Evolutionary conservation across 2,329 filamentous ascomycete genomes (phyloP).

Genomic region (Fusarium hainanense): DNA sequence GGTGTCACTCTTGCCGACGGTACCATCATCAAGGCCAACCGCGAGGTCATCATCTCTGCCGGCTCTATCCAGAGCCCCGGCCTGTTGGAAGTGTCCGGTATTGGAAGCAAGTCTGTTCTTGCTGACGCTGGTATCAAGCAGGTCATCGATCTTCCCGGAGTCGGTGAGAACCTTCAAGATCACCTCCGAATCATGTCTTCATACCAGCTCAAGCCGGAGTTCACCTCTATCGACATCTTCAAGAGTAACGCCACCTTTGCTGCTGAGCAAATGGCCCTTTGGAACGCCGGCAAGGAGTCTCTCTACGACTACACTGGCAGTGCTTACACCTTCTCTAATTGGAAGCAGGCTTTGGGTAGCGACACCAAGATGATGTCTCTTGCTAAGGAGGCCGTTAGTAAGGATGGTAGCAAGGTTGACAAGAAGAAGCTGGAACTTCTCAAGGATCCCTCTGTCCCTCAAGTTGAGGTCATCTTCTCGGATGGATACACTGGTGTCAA

Average conservation of each 20-base stretch:
- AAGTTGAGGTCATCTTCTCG: constrained; percentile 47
- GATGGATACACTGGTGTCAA: constrained; percentile 48
- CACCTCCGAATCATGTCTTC: constrained; percentile 50
- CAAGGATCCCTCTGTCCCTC: constrained; percentile 41
- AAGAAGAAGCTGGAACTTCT: constrained; percentile 56
- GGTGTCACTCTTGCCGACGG: constrained; percentile 31
- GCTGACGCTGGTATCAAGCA: constrained; percentile 58
- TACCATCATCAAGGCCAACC: constrained; percentile 26
- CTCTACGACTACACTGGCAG: constrained; percentile 41
- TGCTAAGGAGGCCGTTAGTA: constrained; percentile 42
- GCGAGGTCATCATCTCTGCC: constrained; percentile 46
- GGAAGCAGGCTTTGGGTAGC: constrained; percentile 37
- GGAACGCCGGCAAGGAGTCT: constrained; percentile 31
- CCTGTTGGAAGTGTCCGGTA: constrained; percentile 66
- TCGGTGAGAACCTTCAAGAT: constrained; percentile 57
- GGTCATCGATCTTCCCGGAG: constrained; percentile 65
- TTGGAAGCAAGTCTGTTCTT: constrained; percentile 63
- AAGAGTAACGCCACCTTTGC: constrained; percentile 34
- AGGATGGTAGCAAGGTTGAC: constrained; percentile 48
- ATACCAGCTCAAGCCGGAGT: constrained; percentile 46
- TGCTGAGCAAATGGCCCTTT: constrained; percentile 33
- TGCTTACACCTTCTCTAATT: constrained; percentile 34
- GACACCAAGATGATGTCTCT: constrained; percentile 21
- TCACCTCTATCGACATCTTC: constrained; percentile 31
- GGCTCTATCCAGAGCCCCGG: constrained; percentile 67